phyloP scores from a whole-genome alignment of 768 basidiomycete genomes.

The Termitomyces sp. region DNA sequence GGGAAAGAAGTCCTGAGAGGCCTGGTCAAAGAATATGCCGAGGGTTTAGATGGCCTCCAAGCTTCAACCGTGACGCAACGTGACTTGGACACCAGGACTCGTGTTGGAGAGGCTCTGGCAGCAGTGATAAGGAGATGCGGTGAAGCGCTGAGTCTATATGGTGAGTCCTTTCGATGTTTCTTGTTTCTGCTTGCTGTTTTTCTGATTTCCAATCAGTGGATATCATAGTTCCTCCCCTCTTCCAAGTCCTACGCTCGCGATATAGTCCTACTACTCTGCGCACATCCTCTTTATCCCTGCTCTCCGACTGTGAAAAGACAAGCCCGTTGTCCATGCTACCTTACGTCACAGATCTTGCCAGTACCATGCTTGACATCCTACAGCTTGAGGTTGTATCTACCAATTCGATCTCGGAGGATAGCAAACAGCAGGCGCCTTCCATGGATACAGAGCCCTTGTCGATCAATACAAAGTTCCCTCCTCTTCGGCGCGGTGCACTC shows the following conservation, averaged over 20 bases:
- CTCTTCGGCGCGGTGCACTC: slow-evolving; percentile 82
- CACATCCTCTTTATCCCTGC: slow-evolving; percentile 53
- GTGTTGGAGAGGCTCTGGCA: slow-evolving; percentile 84
- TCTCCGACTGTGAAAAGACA: slow-evolving; percentile 70
- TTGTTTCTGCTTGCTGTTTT: neutral
- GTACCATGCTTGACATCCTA: slow-evolving; percentile 74
- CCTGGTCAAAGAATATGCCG: slow-evolving; percentile 65
- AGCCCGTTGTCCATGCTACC: slow-evolving; percentile 58
- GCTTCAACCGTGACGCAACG: slow-evolving; percentile 42
- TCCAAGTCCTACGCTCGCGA: slow-evolving; percentile 52
- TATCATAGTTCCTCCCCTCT: slow-evolving; percentile 69
- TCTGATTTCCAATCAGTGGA: slow-evolving; percentile 44
- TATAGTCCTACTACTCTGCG: slow-evolving; percentile 73
- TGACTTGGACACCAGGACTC: slow-evolving; percentile 70
- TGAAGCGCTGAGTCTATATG: slow-evolving; percentile 60
- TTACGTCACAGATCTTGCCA: slow-evolving; percentile 59
- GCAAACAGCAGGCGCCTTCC: slow-evolving; percentile 20
- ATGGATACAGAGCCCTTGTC: slow-evolving; percentile 61
- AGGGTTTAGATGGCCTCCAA: slow-evolving; percentile 48
- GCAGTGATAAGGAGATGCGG: slow-evolving; percentile 75
- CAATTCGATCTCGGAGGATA: slow-evolving; percentile 14
- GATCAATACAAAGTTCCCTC: slow-evolving; percentile 63
- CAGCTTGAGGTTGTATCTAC: slow-evolving; percentile 52
- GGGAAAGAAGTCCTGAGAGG: slow-evolving; percentile 69
- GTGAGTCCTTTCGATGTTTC: slow-evolving; percentile 36